Evolutionary conservation across 768 basidiomycete genomes (phyloP).

Genomic region (Xerocomus spinulosus): DNA sequence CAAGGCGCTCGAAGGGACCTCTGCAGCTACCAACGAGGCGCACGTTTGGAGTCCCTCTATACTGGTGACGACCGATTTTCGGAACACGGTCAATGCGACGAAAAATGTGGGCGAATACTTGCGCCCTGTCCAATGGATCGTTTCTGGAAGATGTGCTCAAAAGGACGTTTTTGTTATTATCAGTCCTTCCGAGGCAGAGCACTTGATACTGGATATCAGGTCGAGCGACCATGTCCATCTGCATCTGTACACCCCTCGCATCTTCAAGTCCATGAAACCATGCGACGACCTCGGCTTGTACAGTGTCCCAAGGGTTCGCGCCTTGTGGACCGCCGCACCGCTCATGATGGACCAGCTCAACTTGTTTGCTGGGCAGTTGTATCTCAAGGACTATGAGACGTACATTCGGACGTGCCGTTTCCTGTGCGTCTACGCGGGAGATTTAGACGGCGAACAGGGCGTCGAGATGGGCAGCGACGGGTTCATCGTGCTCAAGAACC

Average conservation of each 20-base stretch:
- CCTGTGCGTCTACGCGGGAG: slow-evolving; percentile 1
- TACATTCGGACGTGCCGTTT: slow-evolving; percentile 4
- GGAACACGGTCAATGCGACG: neutral
- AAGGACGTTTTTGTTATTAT: slow-evolving; percentile 29
- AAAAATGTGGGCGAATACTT: slow-evolving; percentile 4
- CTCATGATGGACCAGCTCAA: neutral
- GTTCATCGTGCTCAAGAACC: neutral
- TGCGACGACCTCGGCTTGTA: slow-evolving; percentile 5
- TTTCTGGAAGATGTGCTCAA: neutral
- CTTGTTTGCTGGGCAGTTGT: slow-evolving; percentile 4
- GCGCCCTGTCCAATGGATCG: slow-evolving; percentile 7
- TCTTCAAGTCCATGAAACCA: slow-evolving; percentile 1
- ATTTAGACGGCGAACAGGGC: neutral
- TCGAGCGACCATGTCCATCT: slow-evolving; percentile 13
- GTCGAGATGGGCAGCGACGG: slow-evolving; percentile 1
- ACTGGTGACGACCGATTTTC: slow-evolving; percentile 4
- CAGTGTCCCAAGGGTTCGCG: neutral
- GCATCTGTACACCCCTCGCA: slow-evolving; percentile 2
- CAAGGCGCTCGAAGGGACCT: neutral
- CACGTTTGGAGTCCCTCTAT: slow-evolving; percentile 5
- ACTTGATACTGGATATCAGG: slow-evolving; percentile 35
- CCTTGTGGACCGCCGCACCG: neutral
- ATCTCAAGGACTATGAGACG: neutral
- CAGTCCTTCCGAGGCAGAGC: slow-evolving; percentile 39
- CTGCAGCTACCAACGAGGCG: neutral